A percentile compares a stretch with the other conserved stretches of the same genome.
These are phyloP conservation scores for Penicillium samsonianum DNA, from an alignment of 495 filamentous ascomycete genomes.

Conservation along the genomic window DNA sequence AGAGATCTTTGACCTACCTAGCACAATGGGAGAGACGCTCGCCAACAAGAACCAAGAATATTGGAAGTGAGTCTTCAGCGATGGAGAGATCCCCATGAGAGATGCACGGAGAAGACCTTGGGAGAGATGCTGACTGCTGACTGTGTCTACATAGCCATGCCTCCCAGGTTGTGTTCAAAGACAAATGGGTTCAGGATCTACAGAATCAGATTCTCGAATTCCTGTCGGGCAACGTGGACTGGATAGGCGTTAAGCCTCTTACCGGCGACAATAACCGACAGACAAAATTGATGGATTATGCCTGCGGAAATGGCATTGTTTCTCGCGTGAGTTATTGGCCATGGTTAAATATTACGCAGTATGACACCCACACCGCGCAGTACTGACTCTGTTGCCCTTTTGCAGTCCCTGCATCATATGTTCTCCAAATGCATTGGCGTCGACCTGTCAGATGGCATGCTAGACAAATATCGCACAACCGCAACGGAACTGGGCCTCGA, in stretches of 20 bases:
- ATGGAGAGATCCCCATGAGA: not conserved
- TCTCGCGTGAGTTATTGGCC: not conserved
- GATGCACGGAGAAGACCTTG: not conserved
- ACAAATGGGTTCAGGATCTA: not conserved
- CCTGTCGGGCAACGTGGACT: not conserved
- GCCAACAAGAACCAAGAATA: not conserved
- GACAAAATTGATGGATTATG: not conserved
- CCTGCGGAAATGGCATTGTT: conserved; percentile 1
- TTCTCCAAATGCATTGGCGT: not conserved
- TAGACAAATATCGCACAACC: not conserved
- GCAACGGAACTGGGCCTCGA: not conserved
- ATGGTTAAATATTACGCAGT: no score
- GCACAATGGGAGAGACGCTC: not conserved
- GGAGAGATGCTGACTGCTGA: not conserved
- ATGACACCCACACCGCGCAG: not conserved
- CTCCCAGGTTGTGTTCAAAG: not conserved
- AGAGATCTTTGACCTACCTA: not conserved
- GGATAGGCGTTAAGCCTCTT: not conserved
- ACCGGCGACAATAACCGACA: not conserved
- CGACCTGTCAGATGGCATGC: conserved; percentile 1
- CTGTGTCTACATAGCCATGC: conserved; percentile 1
- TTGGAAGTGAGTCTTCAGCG: not conserved
- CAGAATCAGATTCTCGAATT: not conserved
- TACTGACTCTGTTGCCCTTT: not conserved
- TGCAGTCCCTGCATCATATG: not conserved